Base-by-base conservation (phyloP, 768 basidiomycete genomes). In the Russula dissimulans region DNA sequence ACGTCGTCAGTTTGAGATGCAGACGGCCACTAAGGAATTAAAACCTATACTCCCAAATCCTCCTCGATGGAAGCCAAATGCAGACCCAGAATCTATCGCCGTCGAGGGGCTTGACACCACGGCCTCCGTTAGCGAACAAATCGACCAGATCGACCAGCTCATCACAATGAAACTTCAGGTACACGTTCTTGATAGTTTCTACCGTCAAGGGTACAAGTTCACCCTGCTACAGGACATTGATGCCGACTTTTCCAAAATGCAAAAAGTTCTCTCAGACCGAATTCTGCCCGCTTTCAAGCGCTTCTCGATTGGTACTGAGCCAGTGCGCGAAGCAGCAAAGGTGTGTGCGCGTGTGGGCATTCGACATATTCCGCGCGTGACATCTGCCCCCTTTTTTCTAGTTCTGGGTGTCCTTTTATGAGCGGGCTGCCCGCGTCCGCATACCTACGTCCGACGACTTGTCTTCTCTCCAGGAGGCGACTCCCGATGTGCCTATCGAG, bases 401-500 rank as follows among this genome's bases (percentile, higher is more conserved):
- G 95, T 97, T 97, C 71, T 98, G 95, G 95, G 87, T 86, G 4
- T 87, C 90, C 0, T 98, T 99, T 78, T 97, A 94, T 69, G 94
- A 97, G 69, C 83, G 89, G 60, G 92, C 94, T 9, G 95, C 95
- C 4, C 86, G 91, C 66, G 87, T 93, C 32, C 83, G 86, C 43
- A 87, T 94, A 46, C 85, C 87, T 4, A 83, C 83, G 1, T 84
- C 79, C 38, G 90, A 84, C 14, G 86, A 90, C 57, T 79, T 82
- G 60, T 82, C 60, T 39, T 49, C 68, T 2, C 44, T 57, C 11
- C 61, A 69, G 7, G 72, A 71, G 9, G 36, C 70, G 56, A 60
- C 67, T 64, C 48, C 61, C 7, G 56, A 54, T 11, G 45, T 62
- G 46, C 18, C 54, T 31, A 39, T n/a, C 10, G 50, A 32, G 18